These are phyloP conservation scores for Entomortierella beljakovae DNA, from an alignment of 192 early-diverging fungal genomes.

Conservation along the genomic window DNA sequence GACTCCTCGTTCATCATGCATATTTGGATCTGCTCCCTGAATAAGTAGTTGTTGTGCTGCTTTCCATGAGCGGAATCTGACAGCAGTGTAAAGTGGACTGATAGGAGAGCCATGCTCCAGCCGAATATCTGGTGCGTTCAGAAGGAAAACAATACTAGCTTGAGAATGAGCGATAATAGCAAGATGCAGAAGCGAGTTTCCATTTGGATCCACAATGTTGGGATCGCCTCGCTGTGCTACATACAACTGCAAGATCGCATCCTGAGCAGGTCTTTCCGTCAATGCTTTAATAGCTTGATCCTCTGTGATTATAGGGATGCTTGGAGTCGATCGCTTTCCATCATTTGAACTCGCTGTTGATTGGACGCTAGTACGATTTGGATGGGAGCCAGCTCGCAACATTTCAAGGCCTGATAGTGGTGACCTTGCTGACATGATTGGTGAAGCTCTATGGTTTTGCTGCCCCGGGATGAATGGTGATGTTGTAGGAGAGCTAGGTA, in stretches of 20 bases:
- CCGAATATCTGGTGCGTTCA: slow-evolving; percentile 44
- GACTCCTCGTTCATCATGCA: slow-evolving; percentile 45
- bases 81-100: slow-evolving; percentile 49
- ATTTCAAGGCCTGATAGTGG: slow-evolving; percentile 27
- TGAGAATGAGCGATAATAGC: slow-evolving; percentile 50
- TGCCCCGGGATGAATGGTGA: slow-evolving; percentile 21
- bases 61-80: slow-evolving; percentile 48
- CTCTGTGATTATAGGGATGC: slow-evolving; percentile 13
- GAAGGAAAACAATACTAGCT: slow-evolving; percentile 43
- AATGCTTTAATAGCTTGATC: slow-evolving; percentile 42
- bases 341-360: slow-evolving; percentile 20
- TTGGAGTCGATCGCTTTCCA: slow-evolving; percentile 3
- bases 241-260: slow-evolving; percentile 37
- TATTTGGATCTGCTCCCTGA: slow-evolving; percentile 47
- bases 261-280: slow-evolving; percentile 40
- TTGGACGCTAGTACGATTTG: slow-evolving; percentile 44
- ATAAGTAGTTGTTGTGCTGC: slow-evolving; percentile 48
- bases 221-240: slow-evolving; percentile 37
- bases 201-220: slow-evolving; percentile 48
- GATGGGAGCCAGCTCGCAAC: slow-evolving; percentile 15
- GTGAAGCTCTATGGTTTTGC: slow-evolving; percentile 38
- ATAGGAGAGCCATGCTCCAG: slow-evolving; percentile 49
- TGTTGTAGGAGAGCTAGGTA: slow-evolving; percentile 33
- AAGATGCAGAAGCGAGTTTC: slow-evolving; percentile 42
- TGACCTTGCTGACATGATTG: slow-evolving; percentile 31